A percentile compares a stretch with the other conserved stretches of the same genome.
These are phyloP conservation scores for Ceratocystiopsis minuta DNA, from an alignment of 2,329 filamentous ascomycete species.

Conservation along the genomic window DNA sequence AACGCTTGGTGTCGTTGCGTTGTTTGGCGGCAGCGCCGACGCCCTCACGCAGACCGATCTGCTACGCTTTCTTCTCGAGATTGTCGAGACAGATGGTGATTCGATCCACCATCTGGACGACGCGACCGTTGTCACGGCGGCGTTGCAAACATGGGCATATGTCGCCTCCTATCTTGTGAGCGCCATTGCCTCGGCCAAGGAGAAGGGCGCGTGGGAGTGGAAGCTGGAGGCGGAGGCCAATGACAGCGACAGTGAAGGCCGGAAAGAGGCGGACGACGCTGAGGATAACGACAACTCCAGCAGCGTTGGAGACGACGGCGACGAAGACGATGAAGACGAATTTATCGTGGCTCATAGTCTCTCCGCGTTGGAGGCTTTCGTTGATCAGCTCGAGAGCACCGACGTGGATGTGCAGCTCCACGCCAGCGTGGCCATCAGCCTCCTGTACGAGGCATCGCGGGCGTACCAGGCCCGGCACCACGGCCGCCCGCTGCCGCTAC, in stretches of 20 bases:
- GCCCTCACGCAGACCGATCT: constrained; percentile 50
- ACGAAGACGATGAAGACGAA: constrained; percentile 10
- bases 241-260: background rate
- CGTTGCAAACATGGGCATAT: constrained; percentile 63
- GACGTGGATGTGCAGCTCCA: constrained; percentile 58
- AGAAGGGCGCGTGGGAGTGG: constrained; percentile 10
- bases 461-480: constrained; percentile 27
- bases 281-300: constrained; percentile 13
- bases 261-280: background rate
- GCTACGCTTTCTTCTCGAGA: constrained; percentile 59
- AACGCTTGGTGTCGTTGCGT: constrained; percentile 50
- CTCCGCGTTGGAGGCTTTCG: constrained; percentile 58
- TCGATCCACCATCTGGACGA: constrained; percentile 55
- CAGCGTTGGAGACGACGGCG: constrained; percentile 56
- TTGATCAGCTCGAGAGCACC: constrained; percentile 66
- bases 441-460: constrained; percentile 57
- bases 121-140: constrained; percentile 51
- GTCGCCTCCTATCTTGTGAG: constrained; percentile 48
- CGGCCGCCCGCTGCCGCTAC: constrained; percentile 29
- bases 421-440: constrained; percentile 62
- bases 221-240: background rate
- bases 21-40: constrained; percentile 53
- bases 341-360: constrained; percentile 37
- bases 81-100: constrained; percentile 62
- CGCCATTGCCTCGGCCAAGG: constrained; percentile 20